A percentile compares a stretch with the other conserved stretches of the same genome.
Conservation (phyloP, 768 basidiomycete species). For the Kwoniella newhampshirensis region DNA sequence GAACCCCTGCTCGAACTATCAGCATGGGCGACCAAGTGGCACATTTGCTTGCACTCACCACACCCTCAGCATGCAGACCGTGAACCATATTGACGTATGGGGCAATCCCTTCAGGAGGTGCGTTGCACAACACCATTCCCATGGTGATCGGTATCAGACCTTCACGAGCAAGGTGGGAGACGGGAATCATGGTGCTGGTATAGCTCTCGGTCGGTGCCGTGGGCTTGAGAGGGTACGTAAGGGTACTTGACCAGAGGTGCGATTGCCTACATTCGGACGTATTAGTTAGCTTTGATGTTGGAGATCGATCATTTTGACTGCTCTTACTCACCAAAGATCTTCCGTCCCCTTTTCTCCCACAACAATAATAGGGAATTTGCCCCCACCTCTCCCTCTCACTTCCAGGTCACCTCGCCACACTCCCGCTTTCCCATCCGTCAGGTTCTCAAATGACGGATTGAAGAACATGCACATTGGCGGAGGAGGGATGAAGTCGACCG, state of each 20-base stretch:
- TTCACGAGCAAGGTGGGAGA: conserved; percentile 42
- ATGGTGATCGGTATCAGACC: conserved; percentile 41
- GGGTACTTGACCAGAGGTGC: conserved; percentile 30
- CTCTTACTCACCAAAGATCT: conserved; percentile 39
- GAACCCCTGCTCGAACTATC: conserved; percentile 31
- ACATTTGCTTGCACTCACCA: conserved; percentile 27
- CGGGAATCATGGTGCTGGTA: conserved; percentile 42
- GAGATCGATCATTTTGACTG: background rate
- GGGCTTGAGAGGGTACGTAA: conserved; percentile 31
- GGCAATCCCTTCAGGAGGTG: conserved; percentile 25
- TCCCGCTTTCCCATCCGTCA: conserved; percentile 43
- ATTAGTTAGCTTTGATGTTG: background rate
- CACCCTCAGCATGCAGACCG: conserved; percentile 42
- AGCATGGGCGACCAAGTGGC: background rate
- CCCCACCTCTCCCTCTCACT: conserved; percentile 40
- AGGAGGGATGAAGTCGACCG: conserved; percentile 38
- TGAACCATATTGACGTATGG: conserved; percentile 43
- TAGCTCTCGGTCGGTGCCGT: conserved; percentile 7
- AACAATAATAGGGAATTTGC: conserved; percentile 38
- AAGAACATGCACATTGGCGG: conserved; percentile 52
- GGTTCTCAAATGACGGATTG: conserved; percentile 39
- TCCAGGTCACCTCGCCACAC: conserved; percentile 46
- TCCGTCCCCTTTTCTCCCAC: conserved; percentile 41
- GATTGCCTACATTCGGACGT: conserved; percentile 33
- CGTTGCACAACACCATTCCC: conserved; percentile 49